These are phyloP conservation scores for Fraxinus cuspidata DNA, from an alignment of 257 asterid species.

Conservation along the genomic window DNA sequence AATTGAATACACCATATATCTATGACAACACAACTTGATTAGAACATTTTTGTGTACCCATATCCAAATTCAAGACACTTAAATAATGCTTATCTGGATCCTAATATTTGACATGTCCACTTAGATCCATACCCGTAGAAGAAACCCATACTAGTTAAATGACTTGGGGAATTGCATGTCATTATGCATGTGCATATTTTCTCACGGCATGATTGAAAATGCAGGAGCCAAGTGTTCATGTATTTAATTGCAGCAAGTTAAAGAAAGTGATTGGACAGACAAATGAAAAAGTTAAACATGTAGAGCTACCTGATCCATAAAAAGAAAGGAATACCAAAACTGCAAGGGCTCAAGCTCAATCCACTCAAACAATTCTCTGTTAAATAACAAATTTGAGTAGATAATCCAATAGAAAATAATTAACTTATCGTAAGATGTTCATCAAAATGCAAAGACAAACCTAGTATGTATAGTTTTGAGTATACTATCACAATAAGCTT, in stretches of 20 bases:
- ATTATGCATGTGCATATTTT: slow-evolving; percentile 8
- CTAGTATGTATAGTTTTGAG: slow-evolving; percentile 78
- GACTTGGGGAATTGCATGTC: slow-evolving; percentile 9
- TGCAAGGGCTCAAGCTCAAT: slow-evolving; percentile 88
- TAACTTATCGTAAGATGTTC: slow-evolving; percentile 9
- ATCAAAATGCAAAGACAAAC: slow-evolving; percentile 39
- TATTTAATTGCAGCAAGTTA: not conserved
- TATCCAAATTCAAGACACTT: not conserved
- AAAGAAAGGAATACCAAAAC: slow-evolving; percentile 93
- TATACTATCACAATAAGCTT: slow-evolving; percentile 91
- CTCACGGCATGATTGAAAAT: not conserved
- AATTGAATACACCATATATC: not conserved
- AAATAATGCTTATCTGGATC: not conserved
- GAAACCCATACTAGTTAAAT: not conserved
- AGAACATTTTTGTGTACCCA: not conserved
- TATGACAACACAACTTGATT: not conserved
- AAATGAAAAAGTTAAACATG: slow-evolving; percentile 17
- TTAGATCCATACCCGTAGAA: not conserved
- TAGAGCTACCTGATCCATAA: slow-evolving; percentile 92
- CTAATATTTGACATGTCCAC: not conserved
- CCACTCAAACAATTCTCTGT: slow-evolving; percentile 96
- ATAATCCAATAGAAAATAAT: slow-evolving; percentile 16
- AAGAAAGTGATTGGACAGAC: slow-evolving; percentile 23
- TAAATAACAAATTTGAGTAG: slow-evolving; percentile 28
- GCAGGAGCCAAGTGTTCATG: slow-evolving; percentile 3